Evolutionary conservation across 768 basidiomycete genomes (phyloP).

Genomic region (Lenzites betulinus): DNA sequence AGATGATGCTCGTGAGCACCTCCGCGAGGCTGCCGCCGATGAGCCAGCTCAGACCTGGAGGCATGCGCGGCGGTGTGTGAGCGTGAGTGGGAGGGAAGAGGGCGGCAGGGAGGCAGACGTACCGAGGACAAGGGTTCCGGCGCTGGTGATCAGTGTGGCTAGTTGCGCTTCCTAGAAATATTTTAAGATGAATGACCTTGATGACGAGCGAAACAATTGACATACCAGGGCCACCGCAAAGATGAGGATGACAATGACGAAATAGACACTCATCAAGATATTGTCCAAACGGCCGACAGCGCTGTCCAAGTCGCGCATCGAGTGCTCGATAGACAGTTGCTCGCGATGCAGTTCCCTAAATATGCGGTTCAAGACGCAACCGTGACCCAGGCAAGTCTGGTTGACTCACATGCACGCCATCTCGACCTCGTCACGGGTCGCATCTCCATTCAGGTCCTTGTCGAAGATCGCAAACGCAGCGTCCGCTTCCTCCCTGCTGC

Average conservation of each 20-base stretch:
- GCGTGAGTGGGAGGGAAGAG: background rate
- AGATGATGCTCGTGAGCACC: constrained; percentile 83
- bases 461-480: constrained; percentile 71
- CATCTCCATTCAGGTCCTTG: constrained; percentile 72
- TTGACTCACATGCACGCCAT: constrained; percentile 62
- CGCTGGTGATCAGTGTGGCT: constrained; percentile 72
- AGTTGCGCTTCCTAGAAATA: constrained; percentile 65
- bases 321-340: constrained; percentile 78
- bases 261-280: constrained; percentile 81
- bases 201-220: constrained; percentile 18
- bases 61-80: background rate
- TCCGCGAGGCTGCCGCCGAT: constrained; percentile 82
- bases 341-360: constrained; percentile 81
- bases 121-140: constrained; percentile 62
- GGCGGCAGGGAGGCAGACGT: constrained; percentile 6
- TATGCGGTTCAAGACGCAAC: background rate
- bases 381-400: background rate
- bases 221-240: constrained; percentile 78
- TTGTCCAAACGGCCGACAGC: constrained; percentile 86
- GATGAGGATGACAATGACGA: constrained; percentile 72
- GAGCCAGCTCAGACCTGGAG: constrained; percentile 78
- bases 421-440: constrained; percentile 72
- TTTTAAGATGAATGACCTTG: background rate
- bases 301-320: constrained; percentile 88
- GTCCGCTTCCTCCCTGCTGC: constrained; percentile 63